Conservation (phyloP, 2,329 filamentous ascomycete genomes). For the Cercospora sojina region DNA sequence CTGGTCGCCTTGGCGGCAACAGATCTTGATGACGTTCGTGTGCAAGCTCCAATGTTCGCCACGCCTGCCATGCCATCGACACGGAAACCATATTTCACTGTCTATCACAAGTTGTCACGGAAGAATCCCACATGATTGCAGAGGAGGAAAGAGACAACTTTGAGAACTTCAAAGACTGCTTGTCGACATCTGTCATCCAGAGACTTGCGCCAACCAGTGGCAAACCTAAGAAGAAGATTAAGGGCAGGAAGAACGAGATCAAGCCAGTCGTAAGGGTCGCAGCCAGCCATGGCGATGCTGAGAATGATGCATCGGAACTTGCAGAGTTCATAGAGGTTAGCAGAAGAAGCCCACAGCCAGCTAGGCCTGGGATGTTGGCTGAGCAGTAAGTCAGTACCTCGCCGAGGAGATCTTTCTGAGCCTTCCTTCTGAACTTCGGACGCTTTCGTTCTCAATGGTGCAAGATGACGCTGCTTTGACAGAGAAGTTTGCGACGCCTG, state of each 20-base stretch:
- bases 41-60: not conserved
- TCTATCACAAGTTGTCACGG: not conserved
- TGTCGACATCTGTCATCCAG: constrained; percentile 68
- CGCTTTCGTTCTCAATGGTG: constrained; percentile 60
- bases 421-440: constrained; percentile 62
- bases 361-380: not conserved
- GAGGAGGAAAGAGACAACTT: constrained; percentile 55
- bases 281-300: constrained; percentile 17
- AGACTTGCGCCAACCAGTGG: constrained; percentile 52
- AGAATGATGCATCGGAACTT: constrained; percentile 62
- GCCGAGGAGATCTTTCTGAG: constrained; percentile 65
- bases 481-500: constrained; percentile 46
- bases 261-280: constrained; percentile 33
- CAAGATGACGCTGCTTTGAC: constrained; percentile 53
- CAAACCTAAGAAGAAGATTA: constrained; percentile 49
- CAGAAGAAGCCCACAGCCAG: not conserved
- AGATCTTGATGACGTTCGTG: not conserved
- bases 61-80: not conserved
- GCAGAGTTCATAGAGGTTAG: constrained; percentile 72
- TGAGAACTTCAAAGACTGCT: constrained; percentile 69
- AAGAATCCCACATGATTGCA: constrained; percentile 33
- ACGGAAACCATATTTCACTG: not conserved
- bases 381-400: constrained; percentile 56
- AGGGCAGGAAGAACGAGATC: constrained; percentile 43
- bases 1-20: not conserved